Evolutionary conservation across 2,329 filamentous ascomycete genomes (phyloP).

Genomic region (Colletotrichum sp.): DNA sequence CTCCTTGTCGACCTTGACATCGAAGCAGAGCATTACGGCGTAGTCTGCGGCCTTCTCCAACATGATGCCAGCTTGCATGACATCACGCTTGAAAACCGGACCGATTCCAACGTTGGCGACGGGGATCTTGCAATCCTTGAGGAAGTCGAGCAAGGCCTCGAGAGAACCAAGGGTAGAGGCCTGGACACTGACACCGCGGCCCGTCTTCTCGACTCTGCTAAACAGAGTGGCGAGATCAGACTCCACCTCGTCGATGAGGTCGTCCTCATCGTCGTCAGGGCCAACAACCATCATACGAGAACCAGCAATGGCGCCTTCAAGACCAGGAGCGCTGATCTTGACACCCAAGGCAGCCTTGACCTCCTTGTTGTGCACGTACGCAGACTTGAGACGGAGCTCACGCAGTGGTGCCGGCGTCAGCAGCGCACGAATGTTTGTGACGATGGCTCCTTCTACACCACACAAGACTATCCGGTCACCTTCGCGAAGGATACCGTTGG

Average conservation of each 20-base stretch:
- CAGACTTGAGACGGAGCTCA: slow-evolving; percentile 92
- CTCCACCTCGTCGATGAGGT: slow-evolving; percentile 96
- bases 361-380: slow-evolving; percentile 98
- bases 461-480: slow-evolving; percentile 95
- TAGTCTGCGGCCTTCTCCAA: slow-evolving; percentile 93
- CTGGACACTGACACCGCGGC: slow-evolving; percentile 95
- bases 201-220: slow-evolving; percentile 88
- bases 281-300: slow-evolving; percentile 94
- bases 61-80: slow-evolving; percentile 96
- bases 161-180: slow-evolving; percentile 96
- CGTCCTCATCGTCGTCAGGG: slow-evolving; percentile 94
- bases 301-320: slow-evolving; percentile 95
- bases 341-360: slow-evolving; percentile 98
- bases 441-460: slow-evolving; percentile 94
- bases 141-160: slow-evolving; percentile 94
- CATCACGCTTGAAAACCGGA: slow-evolving; percentile 96
- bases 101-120: slow-evolving; percentile 97
- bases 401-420: slow-evolving; percentile 92
- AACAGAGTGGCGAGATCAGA: slow-evolving; percentile 90
- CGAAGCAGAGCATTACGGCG: slow-evolving; percentile 99
- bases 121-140: slow-evolving; percentile 94
- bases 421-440: slow-evolving; percentile 92
- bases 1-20: slow-evolving; percentile 99
- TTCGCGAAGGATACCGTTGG: slow-evolving; percentile 93
- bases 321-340: slow-evolving; percentile 95